These are phyloP conservation scores for Dictyostelium brefeldianum DNA, from an alignment of 78 protist genomes.

Conservation along the genomic window DNA sequence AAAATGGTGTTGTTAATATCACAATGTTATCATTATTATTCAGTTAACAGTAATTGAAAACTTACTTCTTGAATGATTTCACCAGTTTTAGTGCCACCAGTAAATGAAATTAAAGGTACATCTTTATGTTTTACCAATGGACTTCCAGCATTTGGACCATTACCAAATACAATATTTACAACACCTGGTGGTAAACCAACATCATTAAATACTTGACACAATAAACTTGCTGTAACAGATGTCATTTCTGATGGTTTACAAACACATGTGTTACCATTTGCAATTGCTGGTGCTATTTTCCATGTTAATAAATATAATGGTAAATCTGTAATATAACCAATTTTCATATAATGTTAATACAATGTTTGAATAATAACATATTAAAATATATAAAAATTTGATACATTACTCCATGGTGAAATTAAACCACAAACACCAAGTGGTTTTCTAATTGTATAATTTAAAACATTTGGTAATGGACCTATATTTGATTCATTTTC, in stretches of 20 bases:
- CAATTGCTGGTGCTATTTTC: conserved; percentile 97
- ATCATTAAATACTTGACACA: conserved; percentile 62
- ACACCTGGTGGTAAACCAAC: conserved; percentile 92
- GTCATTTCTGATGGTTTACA: conserved; percentile 93
- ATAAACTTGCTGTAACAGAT: conserved; percentile 85
- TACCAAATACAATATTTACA: conserved; percentile 90
- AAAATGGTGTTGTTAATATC: background rate
- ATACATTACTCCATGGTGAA: conserved; percentile 93
- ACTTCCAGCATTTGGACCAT: conserved; percentile 75
- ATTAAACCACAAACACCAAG: conserved; percentile 92
- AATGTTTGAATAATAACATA: no score
- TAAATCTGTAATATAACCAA: conserved; percentile 65
- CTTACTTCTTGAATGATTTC: conserved; percentile 38
- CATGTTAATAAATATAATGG: conserved; percentile 95
- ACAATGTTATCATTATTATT: no score
- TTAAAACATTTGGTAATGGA: conserved; percentile 58
- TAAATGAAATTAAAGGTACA: conserved; percentile 89
- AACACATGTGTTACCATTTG: conserved; percentile 87
- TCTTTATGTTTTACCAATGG: conserved; percentile 84
- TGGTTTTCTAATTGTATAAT: conserved; percentile 85
- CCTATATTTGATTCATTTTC: conserved; percentile 26
- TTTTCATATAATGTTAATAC: no score
- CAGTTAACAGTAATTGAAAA: no score
- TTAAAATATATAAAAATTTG: no score
- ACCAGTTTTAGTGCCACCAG: conserved; percentile 94